Conservation (phyloP, 2,329 filamentous ascomycete genomes). For the Shiraia bambusicola region DNA sequence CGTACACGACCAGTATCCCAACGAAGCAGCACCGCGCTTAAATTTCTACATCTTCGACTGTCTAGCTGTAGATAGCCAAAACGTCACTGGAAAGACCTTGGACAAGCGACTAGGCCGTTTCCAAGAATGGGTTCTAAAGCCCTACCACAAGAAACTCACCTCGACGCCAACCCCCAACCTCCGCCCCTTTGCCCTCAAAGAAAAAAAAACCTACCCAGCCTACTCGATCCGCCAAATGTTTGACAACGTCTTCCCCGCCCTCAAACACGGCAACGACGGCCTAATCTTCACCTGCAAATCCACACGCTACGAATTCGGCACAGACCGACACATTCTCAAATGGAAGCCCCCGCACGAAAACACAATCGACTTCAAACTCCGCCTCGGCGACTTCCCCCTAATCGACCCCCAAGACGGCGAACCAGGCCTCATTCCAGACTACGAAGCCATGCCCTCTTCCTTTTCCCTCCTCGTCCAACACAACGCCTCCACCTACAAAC, state of each 20-base stretch:
- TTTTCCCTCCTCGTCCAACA: constrained; percentile 71
- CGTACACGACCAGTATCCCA: constrained; percentile 73
- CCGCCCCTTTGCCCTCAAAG: constrained; percentile 76
- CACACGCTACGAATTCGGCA: constrained; percentile 84
- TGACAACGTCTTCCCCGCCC: constrained; percentile 74
- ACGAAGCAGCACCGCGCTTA: constrained; percentile 65
- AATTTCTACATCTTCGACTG: constrained; percentile 94
- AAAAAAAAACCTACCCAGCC: constrained; percentile 85
- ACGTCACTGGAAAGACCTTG: constrained; percentile 74
- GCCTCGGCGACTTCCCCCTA: constrained; percentile 69
- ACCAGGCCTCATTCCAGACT: constrained; percentile 70
- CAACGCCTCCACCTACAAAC: constrained; percentile 64
- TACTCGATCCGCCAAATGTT: constrained; percentile 83
- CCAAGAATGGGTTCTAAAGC: constrained; percentile 71
- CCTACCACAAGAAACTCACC: constrained; percentile 55
- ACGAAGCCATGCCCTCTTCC: constrained; percentile 69
- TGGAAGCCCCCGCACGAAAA: constrained; percentile 98
- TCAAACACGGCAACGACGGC: constrained; percentile 93
- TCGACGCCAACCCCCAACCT: constrained; percentile 55
- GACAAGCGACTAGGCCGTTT: constrained; percentile 91
- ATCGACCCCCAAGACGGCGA: constrained; percentile 69
- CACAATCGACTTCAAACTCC: constrained; percentile 86
- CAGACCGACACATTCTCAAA: constrained; percentile 90
- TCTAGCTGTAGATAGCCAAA: constrained; percentile 74
- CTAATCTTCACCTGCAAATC: constrained; percentile 95